phyloP scores from a whole-genome alignment of 495 filamentous ascomycete genomes.

The Aspergillus campestris region DNA sequence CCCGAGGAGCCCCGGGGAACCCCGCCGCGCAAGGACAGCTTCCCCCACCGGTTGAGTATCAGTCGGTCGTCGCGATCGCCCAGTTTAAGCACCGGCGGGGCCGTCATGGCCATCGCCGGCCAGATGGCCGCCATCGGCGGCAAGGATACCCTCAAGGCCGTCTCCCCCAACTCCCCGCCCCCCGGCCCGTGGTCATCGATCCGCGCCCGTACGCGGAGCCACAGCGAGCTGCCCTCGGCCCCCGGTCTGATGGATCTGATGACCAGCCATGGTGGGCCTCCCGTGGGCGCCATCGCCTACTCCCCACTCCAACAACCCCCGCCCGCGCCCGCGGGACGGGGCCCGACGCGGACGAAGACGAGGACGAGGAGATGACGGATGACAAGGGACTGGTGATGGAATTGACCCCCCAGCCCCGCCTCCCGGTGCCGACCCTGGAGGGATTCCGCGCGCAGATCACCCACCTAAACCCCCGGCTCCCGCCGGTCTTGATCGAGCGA shows the following conservation, averaged over 20 bases:
- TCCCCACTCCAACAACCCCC: conserved; percentile 18
- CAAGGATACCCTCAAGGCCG: conserved; percentile 44
- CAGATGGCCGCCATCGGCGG: conserved; percentile 56
- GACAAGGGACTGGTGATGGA: conserved; percentile 42
- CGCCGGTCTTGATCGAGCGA: conserved; percentile 66
- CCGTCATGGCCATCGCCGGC: conserved; percentile 54
- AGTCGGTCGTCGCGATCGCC: conserved; percentile 50
- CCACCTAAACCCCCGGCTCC: conserved; percentile 61
- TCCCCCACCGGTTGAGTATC: conserved; percentile 48
- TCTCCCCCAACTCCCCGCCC: conserved; percentile 40
- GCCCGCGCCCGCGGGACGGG: conserved; percentile 1
- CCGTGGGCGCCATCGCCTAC: conserved; percentile 34
- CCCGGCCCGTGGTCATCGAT: conserved; percentile 44
- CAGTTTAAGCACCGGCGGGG: conserved; percentile 49
- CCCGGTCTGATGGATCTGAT: conserved; percentile 38
- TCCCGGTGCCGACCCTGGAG: conserved; percentile 62
- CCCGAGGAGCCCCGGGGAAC: conserved; percentile 15
- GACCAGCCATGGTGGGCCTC: conserved; percentile 41
- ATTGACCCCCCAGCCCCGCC: conserved; percentile 29
- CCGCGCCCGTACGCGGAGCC: conserved; percentile 59
- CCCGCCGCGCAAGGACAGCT: conserved; percentile 36
- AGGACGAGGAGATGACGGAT: conserved; percentile 35
- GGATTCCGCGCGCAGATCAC: conserved; percentile 73
- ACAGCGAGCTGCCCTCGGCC: conserved; percentile 56
- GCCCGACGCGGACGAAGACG: conserved; percentile 27